A percentile compares a stretch with the other conserved stretches of the same genome.
Evolutionary conservation across 139 green algal genomes (phyloP).

Genomic region (Eudorina sp.): DNA sequence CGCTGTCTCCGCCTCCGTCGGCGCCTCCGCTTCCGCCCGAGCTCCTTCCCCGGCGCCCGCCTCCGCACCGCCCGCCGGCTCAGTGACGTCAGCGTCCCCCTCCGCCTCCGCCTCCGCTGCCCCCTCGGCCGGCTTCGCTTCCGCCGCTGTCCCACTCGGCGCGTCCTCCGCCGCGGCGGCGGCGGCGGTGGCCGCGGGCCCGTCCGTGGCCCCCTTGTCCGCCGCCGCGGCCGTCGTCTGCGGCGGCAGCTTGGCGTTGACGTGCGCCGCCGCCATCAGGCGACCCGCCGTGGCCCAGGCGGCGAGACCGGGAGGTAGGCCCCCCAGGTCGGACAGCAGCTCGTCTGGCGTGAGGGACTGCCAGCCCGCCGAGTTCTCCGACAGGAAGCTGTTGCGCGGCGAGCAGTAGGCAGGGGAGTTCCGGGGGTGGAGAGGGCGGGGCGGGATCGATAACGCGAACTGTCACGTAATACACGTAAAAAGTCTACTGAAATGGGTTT

Average conservation of each 20-base stretch:
- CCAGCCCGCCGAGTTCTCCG: conserved; percentile 26
- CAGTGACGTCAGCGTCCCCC: background rate
- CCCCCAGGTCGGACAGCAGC: background rate
- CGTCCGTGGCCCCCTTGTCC: background rate
- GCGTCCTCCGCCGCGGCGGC: background rate
- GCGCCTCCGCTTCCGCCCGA: background rate
- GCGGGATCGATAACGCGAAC: too few relatives aligned
- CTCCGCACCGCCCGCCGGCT: background rate
- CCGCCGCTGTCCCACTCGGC: background rate
- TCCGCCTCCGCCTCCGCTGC: background rate
- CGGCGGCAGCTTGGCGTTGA: conserved; percentile 1
- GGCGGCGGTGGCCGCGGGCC: background rate
- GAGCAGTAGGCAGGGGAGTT: too few relatives aligned
- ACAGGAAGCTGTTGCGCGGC: conserved; percentile 22
- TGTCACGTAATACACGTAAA: too few relatives aligned
- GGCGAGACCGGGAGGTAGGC: conserved; percentile 8
- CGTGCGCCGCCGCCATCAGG: background rate
- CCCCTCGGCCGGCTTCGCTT: background rate
- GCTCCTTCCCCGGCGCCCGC: background rate
- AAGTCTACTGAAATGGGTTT: too few relatives aligned
- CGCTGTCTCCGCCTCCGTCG: background rate
- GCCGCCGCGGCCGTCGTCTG: background rate
- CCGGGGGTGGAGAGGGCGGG: too few relatives aligned
- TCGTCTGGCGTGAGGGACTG: background rate
- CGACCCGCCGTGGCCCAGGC: conserved; percentile 16